Conservation (phyloP, 345 rosid genomes). For the Eucalyptus cloeziana region DNA sequence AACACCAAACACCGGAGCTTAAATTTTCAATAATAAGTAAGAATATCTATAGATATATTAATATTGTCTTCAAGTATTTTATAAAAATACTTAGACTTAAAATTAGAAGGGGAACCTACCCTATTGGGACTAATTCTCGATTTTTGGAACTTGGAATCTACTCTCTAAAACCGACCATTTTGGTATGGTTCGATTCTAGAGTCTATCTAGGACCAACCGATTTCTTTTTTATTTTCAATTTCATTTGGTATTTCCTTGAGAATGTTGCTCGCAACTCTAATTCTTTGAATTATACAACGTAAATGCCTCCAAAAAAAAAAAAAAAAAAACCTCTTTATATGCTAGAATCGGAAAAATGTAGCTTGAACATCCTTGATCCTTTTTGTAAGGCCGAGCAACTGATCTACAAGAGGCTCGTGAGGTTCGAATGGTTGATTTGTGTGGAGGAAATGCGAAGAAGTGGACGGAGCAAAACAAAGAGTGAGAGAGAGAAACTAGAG, state of each 20-base stretch:
- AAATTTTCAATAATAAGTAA: neutral
- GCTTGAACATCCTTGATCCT: no score
- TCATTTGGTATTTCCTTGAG: neutral
- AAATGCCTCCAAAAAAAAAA: no score
- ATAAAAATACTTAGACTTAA: no score
- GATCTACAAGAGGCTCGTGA: neutral
- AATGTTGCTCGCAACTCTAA: neutral
- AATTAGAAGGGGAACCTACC: neutral
- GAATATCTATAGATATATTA: neutral
- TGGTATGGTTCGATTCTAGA: accelerated
- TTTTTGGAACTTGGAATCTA: neutral
- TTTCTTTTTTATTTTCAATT: no score
- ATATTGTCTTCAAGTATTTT: no score
- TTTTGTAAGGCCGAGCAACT: neutral
- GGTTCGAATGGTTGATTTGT: neutral
- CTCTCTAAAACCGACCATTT: neutral
- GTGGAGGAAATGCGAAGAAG: neutral
- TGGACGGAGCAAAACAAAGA: neutral
- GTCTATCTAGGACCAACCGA: accelerated
- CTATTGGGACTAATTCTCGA: accelerated
- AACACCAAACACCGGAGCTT: neutral
- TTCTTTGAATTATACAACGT: neutral
- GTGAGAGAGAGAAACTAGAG: neutral
- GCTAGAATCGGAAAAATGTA: no score
- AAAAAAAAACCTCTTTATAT: neutral